Base-by-base conservation (phyloP, 1,139 yeast genomes). In the Pichia inconspicua region DNA sequence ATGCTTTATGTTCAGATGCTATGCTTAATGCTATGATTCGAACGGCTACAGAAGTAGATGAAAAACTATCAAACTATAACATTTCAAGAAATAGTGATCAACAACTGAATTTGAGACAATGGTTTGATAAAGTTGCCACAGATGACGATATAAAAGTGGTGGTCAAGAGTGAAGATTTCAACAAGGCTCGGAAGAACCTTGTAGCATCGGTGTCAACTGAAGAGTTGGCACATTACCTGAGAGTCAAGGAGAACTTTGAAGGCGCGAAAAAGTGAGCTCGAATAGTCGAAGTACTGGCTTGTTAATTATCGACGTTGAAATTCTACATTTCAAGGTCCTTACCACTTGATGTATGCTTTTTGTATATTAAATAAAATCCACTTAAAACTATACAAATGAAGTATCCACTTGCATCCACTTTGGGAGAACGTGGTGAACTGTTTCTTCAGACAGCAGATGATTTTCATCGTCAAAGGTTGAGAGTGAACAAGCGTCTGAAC, bases 1-100 rank as follows among this genome's bases (percentile, higher is more conserved):
- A 92, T 66, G 98, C 98, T 0, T 71, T 90, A 55, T 88, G 96
- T 63, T 84, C 95, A 0, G 97, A 92, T 65, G 86, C 97, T 0
- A 87, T 90, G 94, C 73, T 89, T 58, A 88, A 87, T 65, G 96
- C 97, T 9, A 90, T 92, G 96, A 84, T 92, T 1, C 71, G 97
- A 58, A 82, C 84, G 0, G 97, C 97, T 0, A 73, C 74, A 25
- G 79, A 74, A 39, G 90, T 85, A 12, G 97, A 92, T 60, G 62
- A 57, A 4, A 84, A 84, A 62, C 75, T 89, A 46, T 69, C 70
- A 43, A 54, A 58, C 17, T 80, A 73, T 59, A 88, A 87, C 58
- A 52, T 58, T 10, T 59, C 55, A 2, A 56, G 68, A 40, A 59
- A 64, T 4, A 74, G 71, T 5, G 66, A 68, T 27, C 67, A 66